Evolutionary conservation across 2,329 filamentous ascomycete genomes (phyloP).

Genomic region (Pestalotiopsis sp.): DNA sequence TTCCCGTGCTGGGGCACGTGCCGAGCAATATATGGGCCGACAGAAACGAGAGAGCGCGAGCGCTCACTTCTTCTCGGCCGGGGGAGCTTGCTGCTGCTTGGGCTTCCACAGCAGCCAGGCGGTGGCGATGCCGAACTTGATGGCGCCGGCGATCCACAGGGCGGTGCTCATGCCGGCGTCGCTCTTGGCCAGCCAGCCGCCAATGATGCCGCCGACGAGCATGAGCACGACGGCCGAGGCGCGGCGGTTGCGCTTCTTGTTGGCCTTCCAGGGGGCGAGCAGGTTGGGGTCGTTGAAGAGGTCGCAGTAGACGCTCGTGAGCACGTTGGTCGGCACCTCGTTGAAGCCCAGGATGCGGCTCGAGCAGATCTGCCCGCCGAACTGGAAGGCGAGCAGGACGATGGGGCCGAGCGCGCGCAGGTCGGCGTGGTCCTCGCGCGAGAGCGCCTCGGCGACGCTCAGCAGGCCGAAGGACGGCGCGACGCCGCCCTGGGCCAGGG

Average conservation of each 20-base stretch:
- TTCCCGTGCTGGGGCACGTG: not conserved
- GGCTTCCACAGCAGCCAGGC: slow-evolving; percentile 35
- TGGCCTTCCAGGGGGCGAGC: slow-evolving; percentile 39
- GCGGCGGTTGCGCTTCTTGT: slow-evolving; percentile 52
- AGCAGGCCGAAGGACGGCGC: slow-evolving; percentile 43
- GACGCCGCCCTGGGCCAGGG: slow-evolving; percentile 47
- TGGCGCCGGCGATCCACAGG: slow-evolving; percentile 45
- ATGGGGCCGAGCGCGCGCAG: slow-evolving; percentile 47
- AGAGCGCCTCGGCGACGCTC: slow-evolving; percentile 17
- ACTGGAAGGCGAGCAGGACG: slow-evolving; percentile 53
- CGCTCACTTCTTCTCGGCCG: slow-evolving; percentile 3
- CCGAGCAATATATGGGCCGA: not conserved
- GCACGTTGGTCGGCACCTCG: slow-evolving; percentile 55
- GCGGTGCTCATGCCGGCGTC: slow-evolving; percentile 39
- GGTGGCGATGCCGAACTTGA: slow-evolving; percentile 43
- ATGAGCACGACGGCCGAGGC: slow-evolving; percentile 45
- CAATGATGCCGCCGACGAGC: slow-evolving; percentile 47
- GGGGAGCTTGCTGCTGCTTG: not conserved
- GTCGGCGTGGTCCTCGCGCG: slow-evolving; percentile 22
- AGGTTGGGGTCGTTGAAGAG: slow-evolving; percentile 51
- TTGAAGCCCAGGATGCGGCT: slow-evolving; percentile 51
- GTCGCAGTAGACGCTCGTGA: slow-evolving; percentile 58
- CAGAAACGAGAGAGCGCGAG: not conserved
- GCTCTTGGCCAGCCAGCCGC: slow-evolving; percentile 50
- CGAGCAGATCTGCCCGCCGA: slow-evolving; percentile 53